Evolutionary conservation across 2,329 filamentous ascomycete genomes (phyloP).

Genomic region (Erysiphe pulchra): DNA sequence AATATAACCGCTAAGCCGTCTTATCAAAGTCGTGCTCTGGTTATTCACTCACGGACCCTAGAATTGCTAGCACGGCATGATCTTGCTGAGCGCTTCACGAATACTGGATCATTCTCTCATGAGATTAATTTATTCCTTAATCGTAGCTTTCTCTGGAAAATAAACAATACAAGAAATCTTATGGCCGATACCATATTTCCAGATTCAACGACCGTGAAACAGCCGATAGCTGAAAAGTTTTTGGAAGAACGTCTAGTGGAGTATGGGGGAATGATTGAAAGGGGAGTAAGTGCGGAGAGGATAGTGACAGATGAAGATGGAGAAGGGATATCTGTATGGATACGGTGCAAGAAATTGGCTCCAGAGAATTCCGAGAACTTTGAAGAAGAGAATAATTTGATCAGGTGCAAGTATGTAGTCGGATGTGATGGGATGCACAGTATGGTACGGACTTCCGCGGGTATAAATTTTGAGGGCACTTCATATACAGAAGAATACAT

Average conservation of each 20-base stretch:
- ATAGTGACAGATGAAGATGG: constrained; percentile 12
- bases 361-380: background rate
- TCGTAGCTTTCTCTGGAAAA: constrained; percentile 3
- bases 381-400: constrained; percentile 6
- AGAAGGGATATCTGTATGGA: background rate
- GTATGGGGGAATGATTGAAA: constrained; percentile 11
- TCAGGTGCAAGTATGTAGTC: constrained; percentile 19
- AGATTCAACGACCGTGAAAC: constrained; percentile 13
- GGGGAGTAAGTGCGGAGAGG: constrained; percentile 10
- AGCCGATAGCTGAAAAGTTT: constrained; percentile 15
- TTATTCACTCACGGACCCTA: constrained; percentile 71
- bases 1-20: constrained; percentile 12
- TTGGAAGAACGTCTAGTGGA: constrained; percentile 11
- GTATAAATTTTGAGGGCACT: constrained; percentile 17
- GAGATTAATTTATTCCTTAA: constrained; percentile 12
- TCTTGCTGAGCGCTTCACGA: constrained; percentile 15
- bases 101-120: constrained; percentile 17
- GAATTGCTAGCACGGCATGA: constrained; percentile 34
- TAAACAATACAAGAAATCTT: constrained; percentile 11
- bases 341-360: background rate
- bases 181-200: constrained; percentile 13
- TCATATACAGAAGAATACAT: constrained; percentile 20
- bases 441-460: constrained; percentile 18
- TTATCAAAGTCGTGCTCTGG: constrained; percentile 45
- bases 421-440: constrained; percentile 28